Conservation (phyloP, 2,329 filamentous ascomycete species). For the Talaromyces albobiverticillius region DNA sequence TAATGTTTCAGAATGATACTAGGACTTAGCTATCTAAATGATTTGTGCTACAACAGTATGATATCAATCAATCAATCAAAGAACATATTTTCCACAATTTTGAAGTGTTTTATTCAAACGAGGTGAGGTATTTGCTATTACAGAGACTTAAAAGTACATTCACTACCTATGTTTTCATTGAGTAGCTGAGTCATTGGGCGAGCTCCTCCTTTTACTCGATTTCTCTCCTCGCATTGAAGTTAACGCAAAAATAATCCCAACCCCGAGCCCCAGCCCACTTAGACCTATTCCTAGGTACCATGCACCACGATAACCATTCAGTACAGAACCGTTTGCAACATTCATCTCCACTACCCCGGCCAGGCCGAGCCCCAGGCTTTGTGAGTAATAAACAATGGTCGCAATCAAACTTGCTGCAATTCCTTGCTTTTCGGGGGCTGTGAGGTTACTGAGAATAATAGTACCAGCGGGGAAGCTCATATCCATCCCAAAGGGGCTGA, state of each 20-base stretch:
- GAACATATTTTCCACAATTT: too few species aligned
- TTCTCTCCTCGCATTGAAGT: too few species aligned
- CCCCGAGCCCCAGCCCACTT: not conserved
- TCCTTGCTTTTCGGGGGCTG: constrained; percentile 37
- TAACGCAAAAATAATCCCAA: not conserved
- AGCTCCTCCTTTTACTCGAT: too few species aligned
- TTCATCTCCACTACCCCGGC: constrained; percentile 23
- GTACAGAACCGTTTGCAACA: not conserved
- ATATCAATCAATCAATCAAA: too few species aligned
- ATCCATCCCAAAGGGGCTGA: constrained; percentile 46
- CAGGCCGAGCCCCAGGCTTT: constrained; percentile 40
- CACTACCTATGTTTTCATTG: too few species aligned
- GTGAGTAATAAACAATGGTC: constrained; percentile 42
- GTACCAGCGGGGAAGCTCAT: constrained; percentile 41
- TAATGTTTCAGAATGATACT: too few species aligned
- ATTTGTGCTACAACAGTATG: too few species aligned
- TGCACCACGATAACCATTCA: not conserved
- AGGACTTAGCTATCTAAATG: too few species aligned
- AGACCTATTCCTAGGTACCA: not conserved
- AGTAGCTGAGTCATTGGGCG: too few species aligned
- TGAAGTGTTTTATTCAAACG: too few species aligned
- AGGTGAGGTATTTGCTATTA: too few species aligned
- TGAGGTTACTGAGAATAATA: constrained; percentile 35
- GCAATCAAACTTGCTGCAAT: constrained; percentile 35
- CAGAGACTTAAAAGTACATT: too few species aligned